These are phyloP conservation scores for Hypoxylon sp. DNA, from an alignment of 2,329 filamentous ascomycete species.

Conservation along the genomic window DNA sequence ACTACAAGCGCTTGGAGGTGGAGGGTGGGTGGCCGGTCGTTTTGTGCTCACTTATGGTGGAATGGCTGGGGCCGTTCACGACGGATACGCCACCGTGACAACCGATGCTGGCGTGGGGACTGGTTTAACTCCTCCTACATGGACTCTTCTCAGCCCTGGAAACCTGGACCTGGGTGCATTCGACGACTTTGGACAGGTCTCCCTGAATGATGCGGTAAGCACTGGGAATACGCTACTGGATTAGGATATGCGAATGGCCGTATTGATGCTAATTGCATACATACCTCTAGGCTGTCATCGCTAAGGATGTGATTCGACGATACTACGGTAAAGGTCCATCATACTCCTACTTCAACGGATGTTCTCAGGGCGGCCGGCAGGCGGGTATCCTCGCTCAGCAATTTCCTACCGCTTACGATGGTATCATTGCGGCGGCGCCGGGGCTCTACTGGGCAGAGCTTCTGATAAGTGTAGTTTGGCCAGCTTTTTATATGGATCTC, in stretches of 20 bases:
- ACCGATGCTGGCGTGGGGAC: slow-evolving; percentile 45
- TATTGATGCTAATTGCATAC: not conserved
- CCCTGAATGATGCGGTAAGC: slow-evolving; percentile 21
- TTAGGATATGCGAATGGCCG: not conserved
- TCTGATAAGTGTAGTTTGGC: not conserved
- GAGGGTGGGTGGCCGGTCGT: slow-evolving; percentile 48
- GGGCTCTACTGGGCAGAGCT: slow-evolving; percentile 10
- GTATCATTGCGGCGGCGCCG: slow-evolving; percentile 55
- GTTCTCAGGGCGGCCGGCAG: slow-evolving; percentile 65
- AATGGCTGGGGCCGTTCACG: slow-evolving; percentile 42
- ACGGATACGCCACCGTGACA: slow-evolving; percentile 45
- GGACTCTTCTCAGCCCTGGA: slow-evolving; percentile 42
- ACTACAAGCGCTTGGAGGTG: slow-evolving; percentile 56
- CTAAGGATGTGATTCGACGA: slow-evolving; percentile 57
- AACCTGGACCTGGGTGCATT: slow-evolving; percentile 44
- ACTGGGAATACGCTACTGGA: not conserved
- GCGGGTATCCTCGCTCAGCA: slow-evolving; percentile 60
- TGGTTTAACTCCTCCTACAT: slow-evolving; percentile 20
- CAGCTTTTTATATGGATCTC: slow-evolving; percentile 13
- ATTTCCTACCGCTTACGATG: slow-evolving; percentile 64
- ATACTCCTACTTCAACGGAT: slow-evolving; percentile 63
- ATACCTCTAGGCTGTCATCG: slow-evolving; percentile 53
- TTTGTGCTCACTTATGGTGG: slow-evolving; percentile 21
- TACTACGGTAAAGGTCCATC: slow-evolving; percentile 57
- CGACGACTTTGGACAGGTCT: slow-evolving; percentile 41